Conservation (phyloP, 75 land plant species). For the Pinus albicaulis region DNA sequence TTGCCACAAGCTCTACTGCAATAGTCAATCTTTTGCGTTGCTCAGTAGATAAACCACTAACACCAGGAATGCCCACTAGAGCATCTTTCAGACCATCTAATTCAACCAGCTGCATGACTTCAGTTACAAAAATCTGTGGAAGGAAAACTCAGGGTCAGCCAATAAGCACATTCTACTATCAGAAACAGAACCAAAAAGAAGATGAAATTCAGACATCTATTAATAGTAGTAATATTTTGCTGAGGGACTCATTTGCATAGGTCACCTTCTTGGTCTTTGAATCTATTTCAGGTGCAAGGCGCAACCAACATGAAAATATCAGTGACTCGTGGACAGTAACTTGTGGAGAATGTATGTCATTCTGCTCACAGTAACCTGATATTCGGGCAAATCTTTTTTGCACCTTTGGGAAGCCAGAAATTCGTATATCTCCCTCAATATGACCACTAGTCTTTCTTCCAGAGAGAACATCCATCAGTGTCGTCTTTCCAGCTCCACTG, state of each 20-base stretch:
- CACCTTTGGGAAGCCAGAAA: constrained; percentile 75
- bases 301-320: constrained; percentile 18
- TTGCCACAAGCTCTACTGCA: constrained; percentile 17
- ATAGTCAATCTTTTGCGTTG: constrained; percentile 21
- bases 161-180: no score
- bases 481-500: constrained; percentile 95
- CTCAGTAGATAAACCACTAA: constrained; percentile 22
- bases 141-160: not conserved
- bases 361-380: constrained; percentile 86
- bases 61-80: constrained; percentile 26
- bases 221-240: no score
- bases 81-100: constrained; percentile 16
- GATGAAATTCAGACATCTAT: no score
- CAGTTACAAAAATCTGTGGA: constrained; percentile 14
- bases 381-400: constrained; percentile 86
- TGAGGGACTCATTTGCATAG: no score
- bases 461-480: constrained; percentile 88
- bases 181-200: no score
- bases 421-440: constrained; percentile 81
- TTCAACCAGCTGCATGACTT: constrained; percentile 19
- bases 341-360: constrained; percentile 82
- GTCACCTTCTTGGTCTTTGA: constrained; percentile 9
- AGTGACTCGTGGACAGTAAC: constrained; percentile 68
- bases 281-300: constrained; percentile 13
- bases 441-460: constrained; percentile 90